Conservation (phyloP, 1,139 yeast species). For the Suhomyces guaymorum region DNA sequence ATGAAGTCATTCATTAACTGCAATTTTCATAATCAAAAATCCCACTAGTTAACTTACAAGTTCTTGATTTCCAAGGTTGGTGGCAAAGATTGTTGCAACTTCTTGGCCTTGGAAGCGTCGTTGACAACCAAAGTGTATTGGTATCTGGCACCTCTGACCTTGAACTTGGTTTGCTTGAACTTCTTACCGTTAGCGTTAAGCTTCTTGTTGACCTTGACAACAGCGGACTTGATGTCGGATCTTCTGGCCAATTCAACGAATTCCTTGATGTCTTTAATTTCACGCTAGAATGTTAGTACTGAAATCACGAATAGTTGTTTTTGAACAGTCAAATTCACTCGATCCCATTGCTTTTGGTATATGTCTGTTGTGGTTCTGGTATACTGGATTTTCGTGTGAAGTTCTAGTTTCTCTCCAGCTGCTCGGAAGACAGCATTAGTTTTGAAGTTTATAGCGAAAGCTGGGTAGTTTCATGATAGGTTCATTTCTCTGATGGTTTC, state of each 20-base stretch:
- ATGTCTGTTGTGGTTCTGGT: too few species aligned
- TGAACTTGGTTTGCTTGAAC: constrained; percentile 95
- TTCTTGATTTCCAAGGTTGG: constrained; percentile 83
- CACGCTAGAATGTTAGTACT: constrained; percentile 43
- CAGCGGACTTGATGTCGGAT: constrained; percentile 91
- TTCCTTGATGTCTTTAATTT: constrained; percentile 96
- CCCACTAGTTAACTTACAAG: constrained; percentile 42
- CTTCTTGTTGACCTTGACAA: constrained; percentile 89
- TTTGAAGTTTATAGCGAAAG: too few species aligned
- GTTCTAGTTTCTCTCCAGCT: too few species aligned
- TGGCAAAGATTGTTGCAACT: constrained; percentile 97
- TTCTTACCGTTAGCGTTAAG: constrained; percentile 80
- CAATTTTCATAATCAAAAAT: constrained; percentile 5
- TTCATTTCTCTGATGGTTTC: too few species aligned
- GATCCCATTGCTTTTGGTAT: too few species aligned
- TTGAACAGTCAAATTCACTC: too few species aligned
- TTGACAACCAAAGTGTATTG: constrained; percentile 94
- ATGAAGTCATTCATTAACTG: constrained; percentile 11
- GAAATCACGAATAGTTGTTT: too few species aligned
- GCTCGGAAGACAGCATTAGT: too few species aligned
- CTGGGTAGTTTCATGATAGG: too few species aligned
- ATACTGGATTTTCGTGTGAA: too few species aligned
- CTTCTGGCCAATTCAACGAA: constrained; percentile 98
- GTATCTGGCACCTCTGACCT: constrained; percentile 95
- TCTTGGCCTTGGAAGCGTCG: constrained; percentile 97